Evolutionary conservation across 2,329 filamentous ascomycete genomes (phyloP).

Genomic region (Beauveria caledonica): DNA sequence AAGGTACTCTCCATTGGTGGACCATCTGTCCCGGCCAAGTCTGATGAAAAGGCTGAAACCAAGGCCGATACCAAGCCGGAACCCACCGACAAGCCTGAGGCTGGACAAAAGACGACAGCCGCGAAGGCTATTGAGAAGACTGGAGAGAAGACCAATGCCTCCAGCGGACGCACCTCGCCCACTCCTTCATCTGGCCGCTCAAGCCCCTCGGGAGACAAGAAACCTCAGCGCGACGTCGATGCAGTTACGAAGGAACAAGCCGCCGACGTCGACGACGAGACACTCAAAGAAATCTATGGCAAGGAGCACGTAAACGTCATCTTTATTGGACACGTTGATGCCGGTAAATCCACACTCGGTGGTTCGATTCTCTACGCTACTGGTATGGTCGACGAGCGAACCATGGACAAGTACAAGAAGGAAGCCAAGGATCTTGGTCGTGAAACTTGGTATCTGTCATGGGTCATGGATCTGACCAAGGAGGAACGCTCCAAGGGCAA

Average conservation of each 20-base stretch:
- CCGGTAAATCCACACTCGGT: constrained; percentile 92
- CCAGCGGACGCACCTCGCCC: constrained; percentile 67
- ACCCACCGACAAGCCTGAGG: constrained; percentile 47
- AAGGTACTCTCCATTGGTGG: constrained; percentile 39
- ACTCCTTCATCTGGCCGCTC: constrained; percentile 76
- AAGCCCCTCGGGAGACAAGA: constrained; percentile 60
- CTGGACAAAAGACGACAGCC: constrained; percentile 76
- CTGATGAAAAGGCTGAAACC: constrained; percentile 32
- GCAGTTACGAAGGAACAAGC: constrained; percentile 76
- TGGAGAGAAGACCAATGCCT: constrained; percentile 49
- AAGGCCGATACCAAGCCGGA: constrained; percentile 44
- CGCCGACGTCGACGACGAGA: constrained; percentile 62
- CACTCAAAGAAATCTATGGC: constrained; percentile 90
- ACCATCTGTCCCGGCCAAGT: constrained; percentile 27
- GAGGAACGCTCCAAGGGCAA: constrained; percentile 96
- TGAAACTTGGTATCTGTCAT: constrained; percentile 98
- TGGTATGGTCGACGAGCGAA: constrained; percentile 98
- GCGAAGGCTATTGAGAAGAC: constrained; percentile 89
- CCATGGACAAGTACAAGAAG: constrained; percentile 94
- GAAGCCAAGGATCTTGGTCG: constrained; percentile 94
- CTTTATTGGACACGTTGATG: constrained; percentile 96
- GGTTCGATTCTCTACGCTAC: constrained; percentile 88
- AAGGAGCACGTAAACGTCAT: constrained; percentile 93
- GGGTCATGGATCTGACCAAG: constrained; percentile 94
- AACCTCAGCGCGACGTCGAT: constrained; percentile 59